Evolutionary conservation across 2,329 filamentous ascomycete species (phyloP).

Genomic region (Cordyceps sp.): DNA sequence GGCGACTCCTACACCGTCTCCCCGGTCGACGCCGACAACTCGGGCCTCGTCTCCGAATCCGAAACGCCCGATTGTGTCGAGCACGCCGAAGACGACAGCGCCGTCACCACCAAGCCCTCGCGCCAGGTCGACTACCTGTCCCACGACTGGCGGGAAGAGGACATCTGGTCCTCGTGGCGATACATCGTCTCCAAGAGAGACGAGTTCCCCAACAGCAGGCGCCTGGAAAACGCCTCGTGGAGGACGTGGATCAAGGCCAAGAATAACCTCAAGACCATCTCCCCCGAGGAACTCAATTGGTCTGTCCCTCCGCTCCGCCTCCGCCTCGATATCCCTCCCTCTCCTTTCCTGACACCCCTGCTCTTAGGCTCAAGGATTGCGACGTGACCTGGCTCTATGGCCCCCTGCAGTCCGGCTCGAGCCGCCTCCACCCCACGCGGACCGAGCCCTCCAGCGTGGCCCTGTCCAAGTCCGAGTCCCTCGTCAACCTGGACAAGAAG

Average conservation of each 20-base stretch:
- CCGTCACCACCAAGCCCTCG: conserved; percentile 57
- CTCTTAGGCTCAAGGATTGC: conserved; percentile 74
- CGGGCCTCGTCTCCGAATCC: conserved; percentile 34
- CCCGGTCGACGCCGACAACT: conserved; percentile 30
- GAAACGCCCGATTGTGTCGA: conserved; percentile 39
- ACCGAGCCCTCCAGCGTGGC: conserved; percentile 23
- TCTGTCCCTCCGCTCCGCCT: conserved; percentile 21
- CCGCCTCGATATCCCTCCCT: no score
- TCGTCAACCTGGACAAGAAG: conserved; percentile 54
- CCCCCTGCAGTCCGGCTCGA: conserved; percentile 61
- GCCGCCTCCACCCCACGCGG: conserved; percentile 30
- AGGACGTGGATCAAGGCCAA: conserved; percentile 91
- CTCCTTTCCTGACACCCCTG: neutral
- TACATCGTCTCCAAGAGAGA: conserved; percentile 71
- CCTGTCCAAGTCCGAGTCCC: conserved; percentile 41
- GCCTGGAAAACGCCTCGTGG: conserved; percentile 94
- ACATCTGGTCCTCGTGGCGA: conserved; percentile 95
- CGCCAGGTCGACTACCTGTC: conserved; percentile 92
- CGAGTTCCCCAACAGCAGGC: conserved; percentile 63
- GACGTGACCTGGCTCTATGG: conserved; percentile 98
- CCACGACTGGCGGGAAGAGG: conserved; percentile 84
- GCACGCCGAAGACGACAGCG: conserved; percentile 64
- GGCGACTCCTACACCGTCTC: conserved; percentile 35
- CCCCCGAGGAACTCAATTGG: conserved; percentile 89
- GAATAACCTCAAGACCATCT: conserved; percentile 71